These are phyloP conservation scores for Fusarium heterosporum DNA, from an alignment of 2,329 filamentous ascomycete species.

Conservation along the genomic window DNA sequence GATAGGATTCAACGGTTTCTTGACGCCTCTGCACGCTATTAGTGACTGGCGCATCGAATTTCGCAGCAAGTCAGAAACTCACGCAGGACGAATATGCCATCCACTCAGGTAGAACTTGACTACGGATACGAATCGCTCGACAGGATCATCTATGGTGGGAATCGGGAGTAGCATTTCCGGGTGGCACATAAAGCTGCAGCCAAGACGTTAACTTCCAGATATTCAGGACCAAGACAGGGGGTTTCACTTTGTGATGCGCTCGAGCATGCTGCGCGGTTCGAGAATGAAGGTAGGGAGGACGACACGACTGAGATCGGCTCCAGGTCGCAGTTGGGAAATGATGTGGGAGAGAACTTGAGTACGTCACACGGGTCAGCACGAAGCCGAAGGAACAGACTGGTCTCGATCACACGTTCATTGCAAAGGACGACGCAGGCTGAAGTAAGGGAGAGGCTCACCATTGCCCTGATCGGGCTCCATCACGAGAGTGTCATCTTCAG, in stretches of 20 bases:
- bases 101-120: conserved; percentile 98
- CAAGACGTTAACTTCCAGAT: conserved; percentile 18
- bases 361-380: conserved; percentile 31
- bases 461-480: conserved; percentile 95
- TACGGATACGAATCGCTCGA: conserved; percentile 90
- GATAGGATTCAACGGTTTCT: conserved; percentile 97
- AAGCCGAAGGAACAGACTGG: conserved; percentile 1
- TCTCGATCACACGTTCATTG: conserved; percentile 14
- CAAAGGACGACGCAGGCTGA: conserved; percentile 18
- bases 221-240: conserved; percentile 11
- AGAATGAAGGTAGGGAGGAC: conserved; percentile 97
- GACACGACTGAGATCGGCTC: conserved; percentile 93
- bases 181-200: conserved; percentile 94
- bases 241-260: conserved; percentile 93
- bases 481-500: conserved; percentile 78
- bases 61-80: conserved; percentile 55
- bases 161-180: conserved; percentile 94
- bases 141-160: conserved; percentile 86
- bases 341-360: conserved; percentile 89
- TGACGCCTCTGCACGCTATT: conserved; percentile 77
- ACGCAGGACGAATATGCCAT: conserved; percentile 99
- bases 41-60: conserved; percentile 32
- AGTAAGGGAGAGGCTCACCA: conserved; percentile 63
- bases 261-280: conserved; percentile 96
- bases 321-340: conserved; percentile 95